Percentiles rank a stretch among this genome's conserved stretches.
phyloP scores from a whole-genome alignment of 441 rosid species.

The Flueggea neowawraea region DNA sequence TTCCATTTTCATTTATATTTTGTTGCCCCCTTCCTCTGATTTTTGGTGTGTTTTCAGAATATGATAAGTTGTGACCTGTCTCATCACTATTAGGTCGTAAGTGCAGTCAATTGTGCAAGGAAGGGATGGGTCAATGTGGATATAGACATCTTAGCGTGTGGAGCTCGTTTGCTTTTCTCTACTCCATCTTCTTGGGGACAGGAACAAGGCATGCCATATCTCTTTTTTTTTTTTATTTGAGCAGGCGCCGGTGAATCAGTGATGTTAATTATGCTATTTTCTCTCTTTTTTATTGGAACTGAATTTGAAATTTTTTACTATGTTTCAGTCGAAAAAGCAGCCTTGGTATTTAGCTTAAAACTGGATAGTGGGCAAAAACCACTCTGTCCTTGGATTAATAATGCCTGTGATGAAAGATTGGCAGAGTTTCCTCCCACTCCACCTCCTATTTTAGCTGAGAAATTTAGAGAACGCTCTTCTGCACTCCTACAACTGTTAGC shows the following conservation, averaged over 20 bases:
- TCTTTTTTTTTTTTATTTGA: conserved; percentile 4
- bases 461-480: conserved; percentile 52
- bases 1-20: not conserved
- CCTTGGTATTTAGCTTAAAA: conserved; percentile 84
- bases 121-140: conserved; percentile 95
- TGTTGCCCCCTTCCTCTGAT: too few relatives aligned
- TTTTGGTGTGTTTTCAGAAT: too few relatives aligned
- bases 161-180: conserved; percentile 80
- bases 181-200: conserved; percentile 82
- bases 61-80: not conserved
- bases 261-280: conserved; percentile 2
- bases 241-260: not conserved
- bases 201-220: conserved; percentile 63
- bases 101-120: conserved; percentile 86
- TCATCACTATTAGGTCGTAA: conserved; percentile 50
- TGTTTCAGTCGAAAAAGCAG: conserved; percentile 83
- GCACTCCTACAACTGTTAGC: conserved; percentile 56
- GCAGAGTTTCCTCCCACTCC: conserved; percentile 85
- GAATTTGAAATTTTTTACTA: conserved; percentile 12
- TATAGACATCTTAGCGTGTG: conserved; percentile 76
- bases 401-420: conserved; percentile 77
- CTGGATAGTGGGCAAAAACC: conserved; percentile 81
- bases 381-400: conserved; percentile 83
- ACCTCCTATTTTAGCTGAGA: conserved; percentile 63
- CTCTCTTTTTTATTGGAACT: conserved; percentile 10